phyloP scores from a whole-genome alignment of 805 yeast genomes.

The Wickerhamiella sorbophila region DNA sequence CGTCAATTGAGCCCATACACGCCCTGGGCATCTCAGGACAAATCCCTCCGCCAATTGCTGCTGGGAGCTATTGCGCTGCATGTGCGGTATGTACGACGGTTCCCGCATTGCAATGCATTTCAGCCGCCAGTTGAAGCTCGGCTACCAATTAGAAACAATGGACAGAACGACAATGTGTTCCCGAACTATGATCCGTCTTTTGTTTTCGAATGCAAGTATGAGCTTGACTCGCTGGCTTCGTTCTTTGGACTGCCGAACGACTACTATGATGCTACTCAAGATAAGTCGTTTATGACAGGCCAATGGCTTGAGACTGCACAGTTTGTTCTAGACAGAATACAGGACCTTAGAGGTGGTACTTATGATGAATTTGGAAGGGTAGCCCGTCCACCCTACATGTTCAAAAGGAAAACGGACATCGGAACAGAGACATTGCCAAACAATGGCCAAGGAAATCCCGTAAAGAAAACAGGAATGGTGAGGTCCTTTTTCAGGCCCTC shows the following conservation, averaged over 20 bases:
- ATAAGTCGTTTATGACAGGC: constrained; percentile 29
- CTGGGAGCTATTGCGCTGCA: constrained; percentile 74
- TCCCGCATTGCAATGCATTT: constrained; percentile 85
- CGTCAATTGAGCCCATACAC: constrained; percentile 68
- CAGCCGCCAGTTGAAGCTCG: constrained; percentile 53
- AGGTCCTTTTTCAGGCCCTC: constrained; percentile 79
- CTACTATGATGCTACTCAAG: constrained; percentile 39
- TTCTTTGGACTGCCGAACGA: constrained; percentile 64
- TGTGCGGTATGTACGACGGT: constrained; percentile 41
- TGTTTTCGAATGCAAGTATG: constrained; percentile 85
- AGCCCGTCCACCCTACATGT: constrained; percentile 41
- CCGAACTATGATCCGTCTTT: constrained; percentile 58
- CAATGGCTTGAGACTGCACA: constrained; percentile 43
- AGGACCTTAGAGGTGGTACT: constrained; percentile 24
- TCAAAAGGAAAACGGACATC: constrained; percentile 56
- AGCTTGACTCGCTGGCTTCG: constrained; percentile 72
- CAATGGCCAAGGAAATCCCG: constrained; percentile 76
- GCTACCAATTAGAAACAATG: constrained; percentile 7
- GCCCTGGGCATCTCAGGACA: constrained; percentile 41
- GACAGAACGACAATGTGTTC: constrained; percentile 38
- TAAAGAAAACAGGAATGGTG: constrained; percentile 52
- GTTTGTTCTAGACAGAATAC: constrained; percentile 29
- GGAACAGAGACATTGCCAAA: constrained; percentile 75
- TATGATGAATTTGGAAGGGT: constrained; percentile 35
- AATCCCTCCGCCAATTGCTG: constrained; percentile 36